These are phyloP conservation scores for Plantago lanceolata DNA, from an alignment of 305 asterid genomes.

Conservation along the genomic window DNA sequence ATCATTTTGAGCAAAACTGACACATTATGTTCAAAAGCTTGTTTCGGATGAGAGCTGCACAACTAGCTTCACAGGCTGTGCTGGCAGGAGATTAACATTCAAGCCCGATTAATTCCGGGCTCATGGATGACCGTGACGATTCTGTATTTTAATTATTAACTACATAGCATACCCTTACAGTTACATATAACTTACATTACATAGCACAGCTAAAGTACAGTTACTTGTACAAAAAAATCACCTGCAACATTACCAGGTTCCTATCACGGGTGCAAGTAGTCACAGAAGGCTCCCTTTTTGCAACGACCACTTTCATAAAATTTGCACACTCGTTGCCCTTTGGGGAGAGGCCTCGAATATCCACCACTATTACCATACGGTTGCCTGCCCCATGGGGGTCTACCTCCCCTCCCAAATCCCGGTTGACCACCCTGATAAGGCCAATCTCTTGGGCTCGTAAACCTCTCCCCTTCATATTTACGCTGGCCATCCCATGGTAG, in stretches of 20 bases:
- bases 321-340: slow-evolving; percentile 78
- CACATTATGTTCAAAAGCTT: neutral
- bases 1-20: neutral
- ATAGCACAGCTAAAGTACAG: slow-evolving; percentile 5
- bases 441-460: slow-evolving; percentile 62
- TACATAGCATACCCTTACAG: neutral
- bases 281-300: slow-evolving; percentile 84
- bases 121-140: slow-evolving; percentile 3
- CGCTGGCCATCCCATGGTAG: slow-evolving; percentile 65
- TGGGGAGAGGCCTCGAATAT: slow-evolving; percentile 55
- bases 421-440: slow-evolving; percentile 46
- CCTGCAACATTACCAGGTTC: slow-evolving; percentile 14
- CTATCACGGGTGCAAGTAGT: slow-evolving; percentile 67
- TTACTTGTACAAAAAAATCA: slow-evolving; percentile 1
- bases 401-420: slow-evolving; percentile 61
- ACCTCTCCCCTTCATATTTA: slow-evolving; percentile 61
- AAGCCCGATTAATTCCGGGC: neutral
- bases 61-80: neutral
- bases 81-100: slow-evolving; percentile 1
- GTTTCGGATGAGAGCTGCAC: neutral
- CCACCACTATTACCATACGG: slow-evolving; percentile 55
- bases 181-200: neutral
- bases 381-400: slow-evolving; percentile 67
- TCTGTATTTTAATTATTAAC: neutral
- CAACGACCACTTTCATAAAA: slow-evolving; percentile 84